A percentile compares a stretch with the other conserved stretches of the same genome.
Conservation (phyloP, 164 flowering plant species). For the Amborella trichopoda region DNA sequence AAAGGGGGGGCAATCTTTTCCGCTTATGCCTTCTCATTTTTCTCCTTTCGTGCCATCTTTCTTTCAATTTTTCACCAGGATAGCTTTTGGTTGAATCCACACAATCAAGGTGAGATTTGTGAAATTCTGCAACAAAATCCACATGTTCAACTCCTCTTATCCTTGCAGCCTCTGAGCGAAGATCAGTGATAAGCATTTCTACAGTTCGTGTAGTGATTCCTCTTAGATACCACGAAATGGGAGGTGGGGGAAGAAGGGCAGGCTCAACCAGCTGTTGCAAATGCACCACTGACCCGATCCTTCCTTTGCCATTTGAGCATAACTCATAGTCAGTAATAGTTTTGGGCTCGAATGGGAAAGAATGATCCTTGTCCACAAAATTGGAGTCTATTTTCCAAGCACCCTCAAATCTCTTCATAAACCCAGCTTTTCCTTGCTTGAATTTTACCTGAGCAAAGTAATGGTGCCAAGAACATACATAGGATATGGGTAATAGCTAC, state of each 20-base stretch:
- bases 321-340: conserved; percentile 43
- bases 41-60: conserved; percentile 59
- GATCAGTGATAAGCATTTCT: conserved; percentile 70
- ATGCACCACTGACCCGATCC: conserved; percentile 66
- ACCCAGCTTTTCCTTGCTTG: conserved; percentile 81
- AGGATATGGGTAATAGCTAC: too few species aligned
- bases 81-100: conserved; percentile 6
- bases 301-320: conserved; percentile 77
- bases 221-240: conserved; percentile 94
- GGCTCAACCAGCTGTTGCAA: conserved; percentile 83
- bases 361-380: conserved; percentile 58
- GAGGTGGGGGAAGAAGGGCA: conserved; percentile 88
- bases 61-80: conserved; percentile 30
- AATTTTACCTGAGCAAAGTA: conserved; percentile 56
- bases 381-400: conserved; percentile 76
- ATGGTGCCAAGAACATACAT: neutral
- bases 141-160: conserved; percentile 30
- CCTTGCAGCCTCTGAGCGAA: conserved; percentile 62
- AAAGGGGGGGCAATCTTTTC: too few species aligned
- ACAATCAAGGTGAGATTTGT: conserved; percentile 2
- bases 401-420: conserved; percentile 88
- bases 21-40: conserved; percentile 15
- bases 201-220: conserved; percentile 79
- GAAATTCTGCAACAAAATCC: conserved; percentile 1
- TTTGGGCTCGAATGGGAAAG: conserved; percentile 60